Evolutionary conservation across 2,329 filamentous ascomycete genomes (phyloP), one percentile per base, ranked within the genome.

Genomic region (Keithomyces neogunnii): DNA sequence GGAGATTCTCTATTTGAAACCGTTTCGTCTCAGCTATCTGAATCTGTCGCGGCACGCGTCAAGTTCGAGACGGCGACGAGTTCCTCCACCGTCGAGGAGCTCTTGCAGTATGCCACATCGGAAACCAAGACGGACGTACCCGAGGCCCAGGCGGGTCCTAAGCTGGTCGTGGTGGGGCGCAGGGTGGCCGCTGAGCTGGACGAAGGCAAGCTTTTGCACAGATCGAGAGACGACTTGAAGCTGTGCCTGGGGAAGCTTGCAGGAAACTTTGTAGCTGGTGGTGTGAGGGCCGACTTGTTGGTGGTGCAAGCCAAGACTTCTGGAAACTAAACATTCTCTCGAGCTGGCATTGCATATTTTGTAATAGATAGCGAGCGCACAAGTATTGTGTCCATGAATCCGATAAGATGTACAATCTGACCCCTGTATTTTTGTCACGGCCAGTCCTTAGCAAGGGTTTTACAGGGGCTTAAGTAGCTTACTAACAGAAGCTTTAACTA

Each of bases 291-390:
- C 1, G 62, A 63, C 42, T 11, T 63, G 48, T 51, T 63, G 47
- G 60, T 63, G 28, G 60, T 63, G 11, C 60, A 63, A 50, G 55
- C 59, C 45, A 80, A 59, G 57, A 42, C 32, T 26, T 2, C 11
- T 2, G 33, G 29, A 5, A 35, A 51, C 3, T 13, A 9, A 7
- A 29, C 8, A 44, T 30, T 7, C 7, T 44, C 5, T 6, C 39
- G 19, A 28, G 39, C n/a, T 44, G 11, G 4, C 26, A 30, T 29
- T 44, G 36, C 31, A 30, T 52, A 39, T 39, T 10, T 38, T 30
- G n/a, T 19, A 19, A 39, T 9, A 30, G 29, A 28, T 28, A 29
- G 6, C 39, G 19, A 26, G 39, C 26, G 36, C 19, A 39, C 9
- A 5, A n/a, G 13, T 39, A n/a, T 13, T 35, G 36, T 13, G 13